A percentile compares a stretch with the other conserved stretches of the same genome.
Conservation (phyloP, 306 rosid genomes). For the Glycine tomentella region DNA sequence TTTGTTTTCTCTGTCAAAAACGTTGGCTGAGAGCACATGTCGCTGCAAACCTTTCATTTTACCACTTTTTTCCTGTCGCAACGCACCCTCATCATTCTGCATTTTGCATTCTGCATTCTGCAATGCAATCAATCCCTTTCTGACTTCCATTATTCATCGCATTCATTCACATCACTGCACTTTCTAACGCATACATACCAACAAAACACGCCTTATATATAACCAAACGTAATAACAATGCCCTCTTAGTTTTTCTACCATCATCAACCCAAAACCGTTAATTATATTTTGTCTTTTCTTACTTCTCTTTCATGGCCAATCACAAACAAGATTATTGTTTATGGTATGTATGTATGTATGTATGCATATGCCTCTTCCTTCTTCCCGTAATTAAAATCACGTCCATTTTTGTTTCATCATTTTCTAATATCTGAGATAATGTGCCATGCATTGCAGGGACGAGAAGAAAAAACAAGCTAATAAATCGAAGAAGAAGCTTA, state of each 20-base stretch:
- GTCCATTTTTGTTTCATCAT: too few species aligned
- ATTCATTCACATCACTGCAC: neutral
- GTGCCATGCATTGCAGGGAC: constrained; percentile 47
- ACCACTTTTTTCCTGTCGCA: constrained; percentile 46
- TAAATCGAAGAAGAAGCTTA: constrained; percentile 28
- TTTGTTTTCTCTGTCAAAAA: neutral
- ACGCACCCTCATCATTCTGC: neutral
- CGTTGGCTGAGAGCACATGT: constrained; percentile 63
- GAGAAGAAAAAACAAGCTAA: constrained; percentile 21
- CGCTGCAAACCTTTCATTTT: constrained; percentile 52
- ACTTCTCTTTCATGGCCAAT: constrained; percentile 55
- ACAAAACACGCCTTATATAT: neutral
- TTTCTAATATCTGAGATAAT: constrained; percentile 19
- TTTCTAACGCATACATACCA: neutral
- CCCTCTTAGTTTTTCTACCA: neutral
- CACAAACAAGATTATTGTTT: constrained; percentile 36
- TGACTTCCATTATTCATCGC: neutral
- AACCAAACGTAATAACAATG: neutral
- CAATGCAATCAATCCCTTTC: neutral
- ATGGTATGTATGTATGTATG: constrained; percentile 62
- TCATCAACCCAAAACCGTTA: neutral
- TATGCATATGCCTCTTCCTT: too few species aligned
- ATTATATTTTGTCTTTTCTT: neutral
- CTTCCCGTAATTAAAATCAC: too few species aligned
- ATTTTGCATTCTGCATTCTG: neutral